These are phyloP conservation scores for Neurospora tetraspora DNA, from an alignment of 495 filamentous ascomycete genomes.

Conservation along the genomic window DNA sequence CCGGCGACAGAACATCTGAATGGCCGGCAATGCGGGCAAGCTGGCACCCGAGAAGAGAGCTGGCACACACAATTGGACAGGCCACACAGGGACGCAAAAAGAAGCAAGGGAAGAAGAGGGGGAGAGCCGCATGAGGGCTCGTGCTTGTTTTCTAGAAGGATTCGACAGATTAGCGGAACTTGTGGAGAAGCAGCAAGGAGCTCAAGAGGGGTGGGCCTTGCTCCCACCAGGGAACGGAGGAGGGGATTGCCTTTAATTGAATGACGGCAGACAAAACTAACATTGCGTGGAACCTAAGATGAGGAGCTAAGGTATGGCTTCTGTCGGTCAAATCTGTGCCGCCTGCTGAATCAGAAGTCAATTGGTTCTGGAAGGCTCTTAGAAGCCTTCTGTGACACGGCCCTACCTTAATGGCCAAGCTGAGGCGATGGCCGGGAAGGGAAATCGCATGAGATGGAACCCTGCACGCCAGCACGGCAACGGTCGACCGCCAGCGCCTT, in stretches of 20 bases:
- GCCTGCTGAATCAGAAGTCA: not conserved
- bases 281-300: not conserved
- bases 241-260: not conserved
- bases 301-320: not conserved
- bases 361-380: not conserved
- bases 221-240: slow-evolving; percentile 10
- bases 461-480: not conserved
- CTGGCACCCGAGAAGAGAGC: not conserved
- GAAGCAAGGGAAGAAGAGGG: not conserved
- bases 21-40: not conserved
- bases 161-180: slow-evolving; percentile 18
- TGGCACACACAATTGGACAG: not conserved
- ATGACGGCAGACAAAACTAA: not conserved
- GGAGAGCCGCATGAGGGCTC: slow-evolving; percentile 7
- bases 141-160: slow-evolving; percentile 28
- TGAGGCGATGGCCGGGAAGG: not conserved
- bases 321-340: not conserved
- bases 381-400: not conserved
- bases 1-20: not conserved
- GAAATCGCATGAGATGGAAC: not conserved
- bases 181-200: slow-evolving; percentile 15
- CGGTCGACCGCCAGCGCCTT: not conserved
- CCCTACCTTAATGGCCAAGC: not conserved
- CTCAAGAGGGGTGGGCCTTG: slow-evolving; percentile 8
- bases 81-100: not conserved